Conservation (phyloP, 768 basidiomycete species). For the Serpula lacrymans region DNA sequence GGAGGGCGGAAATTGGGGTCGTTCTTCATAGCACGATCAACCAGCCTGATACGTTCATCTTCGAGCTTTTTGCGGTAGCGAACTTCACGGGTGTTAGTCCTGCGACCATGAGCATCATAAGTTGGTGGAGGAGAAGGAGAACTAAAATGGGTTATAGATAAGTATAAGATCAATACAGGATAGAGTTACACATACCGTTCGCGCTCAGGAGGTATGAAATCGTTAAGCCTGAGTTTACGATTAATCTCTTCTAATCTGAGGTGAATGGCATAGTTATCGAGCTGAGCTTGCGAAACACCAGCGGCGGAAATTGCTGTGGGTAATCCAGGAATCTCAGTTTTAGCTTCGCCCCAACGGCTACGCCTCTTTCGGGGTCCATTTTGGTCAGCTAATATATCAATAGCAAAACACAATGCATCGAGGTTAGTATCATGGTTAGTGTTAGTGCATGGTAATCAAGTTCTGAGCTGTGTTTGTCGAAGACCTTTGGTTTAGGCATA, state of each 20-base stretch:
- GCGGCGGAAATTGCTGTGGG: conserved; percentile 93
- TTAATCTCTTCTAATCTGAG: conserved; percentile 97
- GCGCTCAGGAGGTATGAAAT: conserved; percentile 92
- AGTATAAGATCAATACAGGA: neutral
- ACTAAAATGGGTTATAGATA: conserved; percentile 38
- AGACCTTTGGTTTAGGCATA: conserved; percentile 34
- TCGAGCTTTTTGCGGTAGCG: conserved; percentile 95
- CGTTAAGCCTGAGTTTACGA: conserved; percentile 88
- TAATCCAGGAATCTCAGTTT: conserved; percentile 85
- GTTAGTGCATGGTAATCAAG: conserved; percentile 31
- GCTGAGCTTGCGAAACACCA: conserved; percentile 92
- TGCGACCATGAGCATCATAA: conserved; percentile 95
- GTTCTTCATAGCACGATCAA: conserved; percentile 95
- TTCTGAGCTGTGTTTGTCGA: conserved; percentile 6
- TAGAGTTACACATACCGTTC: conserved; percentile 60
- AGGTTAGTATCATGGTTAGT: conserved; percentile 57
- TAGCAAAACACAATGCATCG: conserved; percentile 38
- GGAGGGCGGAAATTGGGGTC: conserved; percentile 98
- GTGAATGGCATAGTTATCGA: conserved; percentile 97
- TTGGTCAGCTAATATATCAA: conserved; percentile 62
- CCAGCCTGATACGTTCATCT: conserved; percentile 87
- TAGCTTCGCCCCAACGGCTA: conserved; percentile 96
- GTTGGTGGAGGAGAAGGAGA: conserved; percentile 97
- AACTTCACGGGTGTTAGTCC: conserved; percentile 98
- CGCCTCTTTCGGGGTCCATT: conserved; percentile 92